Evolutionary conservation across 768 basidiomycete species (phyloP).

Genomic region (Tylopilus cervinicoccineus): DNA sequence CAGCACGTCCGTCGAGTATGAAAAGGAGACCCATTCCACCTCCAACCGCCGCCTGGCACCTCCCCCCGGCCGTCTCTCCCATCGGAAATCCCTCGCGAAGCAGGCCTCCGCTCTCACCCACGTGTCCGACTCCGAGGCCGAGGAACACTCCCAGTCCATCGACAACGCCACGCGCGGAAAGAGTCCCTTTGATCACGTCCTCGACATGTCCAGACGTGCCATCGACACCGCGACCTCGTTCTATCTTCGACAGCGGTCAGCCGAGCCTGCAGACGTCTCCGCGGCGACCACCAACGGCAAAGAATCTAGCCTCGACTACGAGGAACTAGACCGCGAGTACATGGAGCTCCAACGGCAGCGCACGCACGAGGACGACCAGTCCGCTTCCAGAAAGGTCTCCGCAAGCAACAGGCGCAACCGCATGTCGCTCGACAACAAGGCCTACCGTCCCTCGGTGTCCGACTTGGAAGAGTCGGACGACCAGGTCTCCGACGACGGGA

Average conservation of each 20-base stretch:
- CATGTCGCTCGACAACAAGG: slow-evolving; percentile 77
- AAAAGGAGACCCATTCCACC: slow-evolving; percentile 56
- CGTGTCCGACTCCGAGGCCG: slow-evolving; percentile 69
- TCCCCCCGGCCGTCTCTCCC: slow-evolving; percentile 49
- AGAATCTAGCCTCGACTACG: slow-evolving; percentile 70
- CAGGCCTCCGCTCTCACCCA: slow-evolving; percentile 43
- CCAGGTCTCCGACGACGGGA: slow-evolving; percentile 50
- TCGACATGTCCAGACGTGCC: slow-evolving; percentile 53
- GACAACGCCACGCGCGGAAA: slow-evolving; percentile 50
- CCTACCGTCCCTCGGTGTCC: slow-evolving; percentile 65
- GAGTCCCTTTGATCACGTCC: slow-evolving; percentile 62
- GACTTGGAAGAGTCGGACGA: slow-evolving; percentile 67
- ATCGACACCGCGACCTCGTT: slow-evolving; percentile 52
- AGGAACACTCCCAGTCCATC: slow-evolving; percentile 35
- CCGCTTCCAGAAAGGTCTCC: slow-evolving; percentile 31
- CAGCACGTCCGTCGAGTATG: slow-evolving; percentile 79
- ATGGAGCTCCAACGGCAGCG: slow-evolving; percentile 34
- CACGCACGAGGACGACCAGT: slow-evolving; percentile 19
- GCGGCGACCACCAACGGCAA: slow-evolving; percentile 38
- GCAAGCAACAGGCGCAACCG: slow-evolving; percentile 49
- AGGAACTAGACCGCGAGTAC: slow-evolving; percentile 67
- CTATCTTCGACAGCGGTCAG: slow-evolving; percentile 60
- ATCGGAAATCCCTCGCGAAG: slow-evolving; percentile 53
- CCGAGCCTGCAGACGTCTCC: slow-evolving; percentile 45
- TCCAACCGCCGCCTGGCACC: slow-evolving; percentile 54